A percentile compares a stretch with the other conserved stretches of the same genome.
phyloP scores from a whole-genome alignment of 768 basidiomycete genomes.

The Asterophora lycoperdoides region DNA sequence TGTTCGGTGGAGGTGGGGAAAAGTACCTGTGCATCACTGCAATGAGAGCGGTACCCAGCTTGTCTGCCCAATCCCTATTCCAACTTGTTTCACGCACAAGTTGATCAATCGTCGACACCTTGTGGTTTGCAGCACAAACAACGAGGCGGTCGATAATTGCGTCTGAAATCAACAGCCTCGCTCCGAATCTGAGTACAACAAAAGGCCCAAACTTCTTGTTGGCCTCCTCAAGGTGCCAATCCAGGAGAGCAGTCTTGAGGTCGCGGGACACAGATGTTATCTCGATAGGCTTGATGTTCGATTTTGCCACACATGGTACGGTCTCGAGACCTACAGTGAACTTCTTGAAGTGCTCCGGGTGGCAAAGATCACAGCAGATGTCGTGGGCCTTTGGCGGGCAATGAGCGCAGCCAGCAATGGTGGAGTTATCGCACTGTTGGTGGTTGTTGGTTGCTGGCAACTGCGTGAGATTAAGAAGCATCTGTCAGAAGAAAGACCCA shows the following conservation, averaged over 20 bases:
- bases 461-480: constrained; percentile 1
- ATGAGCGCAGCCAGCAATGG: constrained; percentile 1
- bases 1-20: background rate
- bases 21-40: background rate
- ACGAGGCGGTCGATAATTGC: background rate
- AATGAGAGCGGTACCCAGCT: background rate
- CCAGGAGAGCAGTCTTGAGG: background rate
- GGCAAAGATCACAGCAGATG: constrained; percentile 11
- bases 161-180: background rate
- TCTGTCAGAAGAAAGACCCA: background rate
- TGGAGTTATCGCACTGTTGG: constrained; percentile 2
- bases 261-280: background rate
- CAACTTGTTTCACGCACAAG: background rate
- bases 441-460: constrained; percentile 7
- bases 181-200: background rate
- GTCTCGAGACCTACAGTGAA: background rate
- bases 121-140: background rate
- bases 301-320: background rate
- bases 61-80: background rate
- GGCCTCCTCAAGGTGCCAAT: constrained; percentile 1
- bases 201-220: background rate
- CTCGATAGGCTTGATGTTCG: background rate
- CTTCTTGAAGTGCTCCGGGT: constrained; percentile 3
- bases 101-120: background rate
- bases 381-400: background rate